Conservation (phyloP, 306 rosid species). For the Prunus campanulata region DNA sequence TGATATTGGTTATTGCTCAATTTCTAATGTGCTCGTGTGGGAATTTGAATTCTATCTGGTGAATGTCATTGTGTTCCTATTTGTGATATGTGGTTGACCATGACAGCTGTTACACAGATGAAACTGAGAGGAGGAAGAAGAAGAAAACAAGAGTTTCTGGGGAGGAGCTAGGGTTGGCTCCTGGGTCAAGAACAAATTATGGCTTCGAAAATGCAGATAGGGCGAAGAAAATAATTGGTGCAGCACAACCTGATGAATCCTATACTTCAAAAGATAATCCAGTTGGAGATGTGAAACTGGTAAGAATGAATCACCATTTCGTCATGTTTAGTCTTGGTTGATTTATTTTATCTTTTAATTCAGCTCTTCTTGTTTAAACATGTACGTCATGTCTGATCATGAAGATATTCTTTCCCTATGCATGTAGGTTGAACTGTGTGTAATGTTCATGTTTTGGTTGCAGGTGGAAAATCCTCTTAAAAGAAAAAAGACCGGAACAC, state of each 20-base stretch:
- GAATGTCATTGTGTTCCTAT: not conserved
- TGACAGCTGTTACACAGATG: slow-evolving; percentile 50
- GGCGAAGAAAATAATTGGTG: slow-evolving; percentile 46
- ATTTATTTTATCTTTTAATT: slow-evolving; percentile 19
- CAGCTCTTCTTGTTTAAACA: slow-evolving; percentile 11
- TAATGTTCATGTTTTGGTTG: slow-evolving; percentile 21
- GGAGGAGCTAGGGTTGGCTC: slow-evolving; percentile 44
- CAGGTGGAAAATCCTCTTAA: slow-evolving; percentile 67
- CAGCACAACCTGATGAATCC: slow-evolving; percentile 47
- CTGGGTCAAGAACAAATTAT: slow-evolving; percentile 45
- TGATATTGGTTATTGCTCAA: not conserved
- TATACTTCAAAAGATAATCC: slow-evolving; percentile 56
- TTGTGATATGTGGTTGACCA: slow-evolving; percentile 29
- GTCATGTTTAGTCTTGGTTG: not conserved
- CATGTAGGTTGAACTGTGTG: not conserved
- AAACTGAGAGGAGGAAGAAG: slow-evolving; percentile 71
- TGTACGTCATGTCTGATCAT: slow-evolving; percentile 11
- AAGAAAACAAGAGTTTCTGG: slow-evolving; percentile 48
- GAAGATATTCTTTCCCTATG: slow-evolving; percentile 6
- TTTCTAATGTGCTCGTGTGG: not conserved
- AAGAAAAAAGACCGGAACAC: slow-evolving; percentile 59
- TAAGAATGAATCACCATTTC: slow-evolving; percentile 28
- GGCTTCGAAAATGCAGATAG: slow-evolving; percentile 52
- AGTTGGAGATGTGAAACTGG: slow-evolving; percentile 54
- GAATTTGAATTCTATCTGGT: not conserved